Evolutionary conservation across 23 red algal species (phyloP).

Genomic region (Gracilaria vermiculophylla): DNA sequence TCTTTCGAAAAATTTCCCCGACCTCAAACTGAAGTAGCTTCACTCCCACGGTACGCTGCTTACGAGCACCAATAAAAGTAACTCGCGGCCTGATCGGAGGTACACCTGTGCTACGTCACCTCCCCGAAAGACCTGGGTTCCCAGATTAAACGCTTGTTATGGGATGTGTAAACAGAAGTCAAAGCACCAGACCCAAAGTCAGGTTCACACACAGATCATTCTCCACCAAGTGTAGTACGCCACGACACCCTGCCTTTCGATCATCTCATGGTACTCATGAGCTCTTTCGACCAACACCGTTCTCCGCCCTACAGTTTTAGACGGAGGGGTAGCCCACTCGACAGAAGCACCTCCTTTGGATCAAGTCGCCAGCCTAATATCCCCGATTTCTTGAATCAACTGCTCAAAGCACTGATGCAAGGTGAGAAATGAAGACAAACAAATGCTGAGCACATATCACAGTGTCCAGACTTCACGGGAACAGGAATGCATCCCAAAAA

Average conservation of each 20-base stretch:
- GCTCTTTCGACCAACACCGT: not conserved
- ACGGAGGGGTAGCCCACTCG: not conserved
- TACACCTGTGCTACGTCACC: no score
- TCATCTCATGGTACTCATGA: not conserved
- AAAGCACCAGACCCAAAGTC: not conserved
- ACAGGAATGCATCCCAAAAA: not conserved
- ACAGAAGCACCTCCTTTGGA: no score
- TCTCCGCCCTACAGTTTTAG: not conserved
- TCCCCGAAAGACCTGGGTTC: no score
- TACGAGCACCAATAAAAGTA: not conserved
- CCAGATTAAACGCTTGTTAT: not conserved
- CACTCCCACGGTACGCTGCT: not conserved
- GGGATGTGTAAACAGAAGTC: not conserved
- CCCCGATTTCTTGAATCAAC: not conserved
- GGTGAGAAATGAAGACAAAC: not conserved
- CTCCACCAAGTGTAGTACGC: not conserved
- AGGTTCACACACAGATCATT: not conserved
- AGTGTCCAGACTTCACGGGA: not conserved
- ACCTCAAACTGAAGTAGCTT: not conserved
- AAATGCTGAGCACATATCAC: not conserved
- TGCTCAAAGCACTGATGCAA: not conserved
- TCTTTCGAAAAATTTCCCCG: not conserved
- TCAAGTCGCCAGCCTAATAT: slow-evolving; percentile 1
- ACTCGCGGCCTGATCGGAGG: not conserved
- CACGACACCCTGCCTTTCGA: not conserved